These are phyloP conservation scores for Gamarada debralockiae DNA, from an alignment of 495 filamentous ascomycete species.

Conservation along the genomic window DNA sequence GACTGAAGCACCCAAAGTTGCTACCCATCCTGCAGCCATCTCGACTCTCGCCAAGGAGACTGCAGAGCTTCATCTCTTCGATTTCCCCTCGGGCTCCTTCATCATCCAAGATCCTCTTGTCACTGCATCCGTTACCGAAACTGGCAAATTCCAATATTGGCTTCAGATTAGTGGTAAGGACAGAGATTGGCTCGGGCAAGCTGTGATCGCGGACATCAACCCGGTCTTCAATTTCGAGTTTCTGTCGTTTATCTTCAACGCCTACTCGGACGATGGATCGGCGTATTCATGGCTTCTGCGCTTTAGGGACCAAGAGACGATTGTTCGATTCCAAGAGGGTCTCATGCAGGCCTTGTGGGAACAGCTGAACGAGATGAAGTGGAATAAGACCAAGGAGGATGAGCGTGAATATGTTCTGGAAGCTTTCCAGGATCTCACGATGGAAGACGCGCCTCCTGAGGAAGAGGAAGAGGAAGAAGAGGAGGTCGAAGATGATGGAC, in stretches of 20 bases:
- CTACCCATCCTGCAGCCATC: conserved; percentile 59
- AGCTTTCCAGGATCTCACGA: conserved; percentile 89
- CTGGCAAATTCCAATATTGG: conserved; percentile 94
- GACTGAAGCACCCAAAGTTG: conserved; percentile 55
- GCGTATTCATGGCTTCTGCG: conserved; percentile 95
- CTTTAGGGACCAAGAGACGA: conserved; percentile 76
- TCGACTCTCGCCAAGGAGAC: conserved; percentile 72
- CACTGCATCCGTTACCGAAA: conserved; percentile 75
- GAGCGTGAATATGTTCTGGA: conserved; percentile 93
- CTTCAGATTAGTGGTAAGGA: conserved; percentile 77
- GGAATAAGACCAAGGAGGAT: conserved; percentile 85
- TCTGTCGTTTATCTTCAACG: conserved; percentile 97
- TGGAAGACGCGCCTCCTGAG: conserved; percentile 69
- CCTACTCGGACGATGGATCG: conserved; percentile 81
- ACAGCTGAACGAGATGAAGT: conserved; percentile 91
- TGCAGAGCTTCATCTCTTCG: conserved; percentile 90
- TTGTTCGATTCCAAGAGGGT: conserved; percentile 89
- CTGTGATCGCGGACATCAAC: conserved; percentile 84
- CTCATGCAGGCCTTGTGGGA: conserved; percentile 96
- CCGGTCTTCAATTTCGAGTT: conserved; percentile 99
- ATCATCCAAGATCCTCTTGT: conserved; percentile 73
- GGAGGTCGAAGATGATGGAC: conserved; percentile 63
- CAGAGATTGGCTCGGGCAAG: conserved; percentile 84
- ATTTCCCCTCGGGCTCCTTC: conserved; percentile 81
- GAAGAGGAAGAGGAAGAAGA: conserved; percentile 63